Evolutionary conservation across 2,329 filamentous ascomycete species (phyloP).

Genomic region (Colletotrichum cereale): DNA sequence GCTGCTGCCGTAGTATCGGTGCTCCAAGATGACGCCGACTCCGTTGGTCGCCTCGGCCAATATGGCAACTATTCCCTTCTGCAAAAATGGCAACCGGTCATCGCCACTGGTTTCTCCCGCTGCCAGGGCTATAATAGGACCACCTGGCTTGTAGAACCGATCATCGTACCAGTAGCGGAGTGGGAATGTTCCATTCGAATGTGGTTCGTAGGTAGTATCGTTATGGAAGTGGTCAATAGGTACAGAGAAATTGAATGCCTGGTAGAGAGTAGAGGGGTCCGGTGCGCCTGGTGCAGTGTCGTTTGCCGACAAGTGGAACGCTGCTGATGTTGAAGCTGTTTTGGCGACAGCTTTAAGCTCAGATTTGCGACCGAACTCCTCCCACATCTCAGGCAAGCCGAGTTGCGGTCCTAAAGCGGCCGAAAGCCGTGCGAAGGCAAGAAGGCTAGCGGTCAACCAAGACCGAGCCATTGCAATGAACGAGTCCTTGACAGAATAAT

Average conservation of each 20-base stretch:
- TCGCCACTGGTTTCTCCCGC: conserved; percentile 76
- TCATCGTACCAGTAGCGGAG: conserved; percentile 89
- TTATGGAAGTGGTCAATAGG: conserved; percentile 88
- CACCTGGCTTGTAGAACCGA: conserved; percentile 79
- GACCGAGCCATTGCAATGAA: neutral
- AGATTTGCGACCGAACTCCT: conserved; percentile 1
- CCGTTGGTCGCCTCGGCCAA: conserved; percentile 79
- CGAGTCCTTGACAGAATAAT: neutral
- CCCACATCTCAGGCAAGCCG: conserved; percentile 25
- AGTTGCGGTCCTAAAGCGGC: conserved; percentile 31
- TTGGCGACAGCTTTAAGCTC: neutral
- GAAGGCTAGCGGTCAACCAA: conserved; percentile 7
- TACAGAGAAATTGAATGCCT: conserved; percentile 57
- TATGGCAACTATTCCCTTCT: conserved; percentile 82
- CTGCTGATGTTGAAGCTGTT: neutral
- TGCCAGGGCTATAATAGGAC: conserved; percentile 83
- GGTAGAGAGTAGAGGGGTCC: conserved; percentile 46
- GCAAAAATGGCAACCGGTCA: conserved; percentile 75
- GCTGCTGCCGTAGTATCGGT: conserved; percentile 87
- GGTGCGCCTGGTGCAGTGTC: conserved; percentile 6
- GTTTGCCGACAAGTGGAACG: conserved; percentile 2
- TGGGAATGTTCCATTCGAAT: conserved; percentile 75
- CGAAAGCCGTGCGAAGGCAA: conserved; percentile 14
- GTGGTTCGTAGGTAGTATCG: conserved; percentile 81
- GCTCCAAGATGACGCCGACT: conserved; percentile 84